Conservation (phyloP, 1,284 basidiomycete genomes). For the Paramarasmius palmivorus region DNA sequence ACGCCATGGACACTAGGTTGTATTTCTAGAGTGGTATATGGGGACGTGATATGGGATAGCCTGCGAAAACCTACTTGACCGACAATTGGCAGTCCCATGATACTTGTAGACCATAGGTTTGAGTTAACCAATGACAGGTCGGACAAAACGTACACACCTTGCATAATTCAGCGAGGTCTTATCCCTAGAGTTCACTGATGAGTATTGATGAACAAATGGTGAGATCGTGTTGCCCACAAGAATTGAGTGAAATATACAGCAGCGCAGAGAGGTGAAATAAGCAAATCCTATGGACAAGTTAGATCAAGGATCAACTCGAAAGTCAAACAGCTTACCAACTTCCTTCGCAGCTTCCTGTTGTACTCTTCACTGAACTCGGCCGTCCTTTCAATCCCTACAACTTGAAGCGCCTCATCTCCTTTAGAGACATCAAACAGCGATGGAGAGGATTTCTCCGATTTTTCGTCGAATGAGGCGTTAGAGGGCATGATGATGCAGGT, state of each 20-base stretch:
- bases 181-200: slow-evolving; percentile 39
- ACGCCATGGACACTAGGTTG: slow-evolving; percentile 65
- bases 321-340: slow-evolving; percentile 46
- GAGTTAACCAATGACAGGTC: slow-evolving; percentile 1
- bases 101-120: slow-evolving; percentile 31
- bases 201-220: background rate
- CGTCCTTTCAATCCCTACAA: slow-evolving; percentile 54
- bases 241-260: slow-evolving; percentile 70
- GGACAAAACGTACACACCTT: slow-evolving; percentile 39
- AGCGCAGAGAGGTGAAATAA: slow-evolving; percentile 63
- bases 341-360: slow-evolving; percentile 53
- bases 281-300: slow-evolving; percentile 40
- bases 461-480: too few species aligned
- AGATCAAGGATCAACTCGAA: background rate
- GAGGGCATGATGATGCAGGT: too few species aligned
- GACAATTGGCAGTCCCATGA: slow-evolving; percentile 66
- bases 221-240: slow-evolving; percentile 37
- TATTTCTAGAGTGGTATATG: slow-evolving; percentile 42
- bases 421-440: slow-evolving; percentile 33
- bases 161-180: slow-evolving; percentile 72
- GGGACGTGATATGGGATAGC: slow-evolving; percentile 5
- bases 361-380: slow-evolving; percentile 62
- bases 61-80: slow-evolving; percentile 45
- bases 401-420: slow-evolving; percentile 58
- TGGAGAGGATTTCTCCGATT: too few species aligned